Conservation (phyloP, 2,329 filamentous ascomycete genomes). For the Penicillium sp. region DNA sequence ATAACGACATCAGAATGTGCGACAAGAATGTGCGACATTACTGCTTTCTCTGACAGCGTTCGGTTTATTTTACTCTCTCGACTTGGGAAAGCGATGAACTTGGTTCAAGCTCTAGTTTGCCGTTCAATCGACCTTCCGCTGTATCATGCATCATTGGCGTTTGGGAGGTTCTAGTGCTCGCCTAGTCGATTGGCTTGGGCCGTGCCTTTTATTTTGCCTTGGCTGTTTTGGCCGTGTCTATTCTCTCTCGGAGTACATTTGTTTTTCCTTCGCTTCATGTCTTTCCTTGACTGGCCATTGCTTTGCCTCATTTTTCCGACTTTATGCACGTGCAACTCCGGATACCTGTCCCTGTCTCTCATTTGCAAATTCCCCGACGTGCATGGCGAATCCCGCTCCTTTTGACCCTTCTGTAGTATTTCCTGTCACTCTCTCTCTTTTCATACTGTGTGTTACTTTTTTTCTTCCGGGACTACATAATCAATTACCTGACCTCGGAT, state of each 20-base stretch:
- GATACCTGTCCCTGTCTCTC: conserved; percentile 30
- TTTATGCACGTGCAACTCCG: conserved; percentile 28
- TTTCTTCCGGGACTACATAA: conserved; percentile 7
- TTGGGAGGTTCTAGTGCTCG: conserved; percentile 29
- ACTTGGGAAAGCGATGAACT: conserved; percentile 16
- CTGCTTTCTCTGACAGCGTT: conserved; percentile 25
- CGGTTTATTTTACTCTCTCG: conserved; percentile 14
- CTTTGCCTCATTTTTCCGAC: conserved; percentile 12
- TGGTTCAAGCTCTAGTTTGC: conserved; percentile 10
- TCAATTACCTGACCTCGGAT: conserved; percentile 5
- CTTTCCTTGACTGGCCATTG: conserved; percentile 20
- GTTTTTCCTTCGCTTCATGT: conserved; percentile 19
- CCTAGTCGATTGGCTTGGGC: conserved; percentile 18
- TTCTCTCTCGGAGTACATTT: conserved; percentile 23
- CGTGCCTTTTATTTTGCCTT: conserved; percentile 16
- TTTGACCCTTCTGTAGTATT: conserved; percentile 22
- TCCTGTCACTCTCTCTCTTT: conserved; percentile 6
- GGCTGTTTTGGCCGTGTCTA: conserved; percentile 16
- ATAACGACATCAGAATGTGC: conserved; percentile 49
- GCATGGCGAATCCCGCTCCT: conserved; percentile 20
- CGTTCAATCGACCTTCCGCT: conserved; percentile 23
- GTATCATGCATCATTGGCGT: conserved; percentile 41
- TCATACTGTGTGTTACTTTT: conserved; percentile 14
- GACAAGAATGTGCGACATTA: conserved; percentile 20
- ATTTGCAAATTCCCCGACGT: conserved; percentile 22